Conservation (phyloP, 192 early-diverging fungal species). For the Coemansia sp. region DNA sequence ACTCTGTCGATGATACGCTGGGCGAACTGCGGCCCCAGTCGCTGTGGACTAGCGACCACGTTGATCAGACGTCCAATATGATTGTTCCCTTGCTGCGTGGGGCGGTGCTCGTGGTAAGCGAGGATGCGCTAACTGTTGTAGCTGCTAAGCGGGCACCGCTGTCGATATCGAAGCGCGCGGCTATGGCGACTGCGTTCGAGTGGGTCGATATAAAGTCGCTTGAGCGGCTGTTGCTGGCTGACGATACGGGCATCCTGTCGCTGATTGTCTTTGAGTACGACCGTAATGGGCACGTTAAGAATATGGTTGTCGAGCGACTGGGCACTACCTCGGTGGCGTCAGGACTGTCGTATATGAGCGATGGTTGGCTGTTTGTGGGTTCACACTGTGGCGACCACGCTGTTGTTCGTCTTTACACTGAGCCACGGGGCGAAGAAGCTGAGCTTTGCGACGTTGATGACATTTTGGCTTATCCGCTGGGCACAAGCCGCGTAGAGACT, state of each 20-base stretch:
- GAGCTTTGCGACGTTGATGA: neutral
- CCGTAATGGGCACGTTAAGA: constrained; percentile 19
- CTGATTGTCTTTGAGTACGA: constrained; percentile 55
- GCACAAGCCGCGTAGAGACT: neutral
- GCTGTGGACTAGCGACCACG: constrained; percentile 20
- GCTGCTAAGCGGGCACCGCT: neutral
- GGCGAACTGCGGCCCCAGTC: constrained; percentile 16
- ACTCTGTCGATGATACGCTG: constrained; percentile 14
- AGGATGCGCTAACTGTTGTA: constrained; percentile 29
- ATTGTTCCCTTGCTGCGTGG: constrained; percentile 30
- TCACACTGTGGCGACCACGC: constrained; percentile 84
- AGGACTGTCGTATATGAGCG: constrained; percentile 65
- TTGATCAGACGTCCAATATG: constrained; percentile 15
- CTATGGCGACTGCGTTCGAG: constrained; percentile 56
- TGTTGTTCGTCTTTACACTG: constrained; percentile 61
- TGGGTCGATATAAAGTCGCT: constrained; percentile 54
- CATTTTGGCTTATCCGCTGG: constrained; percentile 11
- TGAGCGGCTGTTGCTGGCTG: constrained; percentile 67
- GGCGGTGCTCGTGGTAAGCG: constrained; percentile 25
- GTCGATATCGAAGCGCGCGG: constrained; percentile 14
- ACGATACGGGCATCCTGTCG: constrained; percentile 63
- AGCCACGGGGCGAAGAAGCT: constrained; percentile 31
- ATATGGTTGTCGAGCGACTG: constrained; percentile 49
- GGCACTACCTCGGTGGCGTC: constrained; percentile 57
- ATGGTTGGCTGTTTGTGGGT: constrained; percentile 76